Percentiles rank a stretch among this genome's conserved stretches.
phyloP scores from a whole-genome alignment of 148 eudicot species.

The Heliosperma pusillum region DNA sequence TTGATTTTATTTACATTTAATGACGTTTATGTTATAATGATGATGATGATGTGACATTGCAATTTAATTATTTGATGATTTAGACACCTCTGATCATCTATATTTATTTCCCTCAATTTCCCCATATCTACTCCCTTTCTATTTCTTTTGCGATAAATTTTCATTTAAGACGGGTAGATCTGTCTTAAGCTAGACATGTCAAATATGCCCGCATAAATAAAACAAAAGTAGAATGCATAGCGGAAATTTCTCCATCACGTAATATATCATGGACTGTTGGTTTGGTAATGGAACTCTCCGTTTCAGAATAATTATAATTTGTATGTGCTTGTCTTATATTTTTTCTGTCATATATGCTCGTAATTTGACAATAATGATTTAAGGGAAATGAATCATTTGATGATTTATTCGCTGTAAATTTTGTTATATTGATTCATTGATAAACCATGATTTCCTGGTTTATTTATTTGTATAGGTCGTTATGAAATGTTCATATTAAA shows the following conservation, averaged over 20 bases:
- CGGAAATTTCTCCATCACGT: too few species aligned
- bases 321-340: neutral
- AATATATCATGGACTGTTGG: too few species aligned
- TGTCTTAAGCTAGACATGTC: too few species aligned
- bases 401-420: neutral
- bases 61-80: too few species aligned
- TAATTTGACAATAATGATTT: neutral
- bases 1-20: neutral
- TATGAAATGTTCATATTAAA: neutral
- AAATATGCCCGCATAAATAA: too few species aligned
- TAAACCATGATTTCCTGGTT: neutral
- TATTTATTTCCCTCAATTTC: too few species aligned
- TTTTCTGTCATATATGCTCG: neutral
- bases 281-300: neutral
- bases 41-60: neutral
- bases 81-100: too few species aligned
- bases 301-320: neutral
- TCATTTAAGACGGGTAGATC: too few species aligned
- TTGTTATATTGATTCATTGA: neutral
- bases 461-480: neutral
- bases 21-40: neutral
- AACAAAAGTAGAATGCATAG: too few species aligned
- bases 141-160: too few species aligned
- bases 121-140: too few species aligned
- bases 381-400: neutral